Evolutionary conservation across 805 yeast species (phyloP).

Genomic region (Kurtzmaniella cleridarum): DNA sequence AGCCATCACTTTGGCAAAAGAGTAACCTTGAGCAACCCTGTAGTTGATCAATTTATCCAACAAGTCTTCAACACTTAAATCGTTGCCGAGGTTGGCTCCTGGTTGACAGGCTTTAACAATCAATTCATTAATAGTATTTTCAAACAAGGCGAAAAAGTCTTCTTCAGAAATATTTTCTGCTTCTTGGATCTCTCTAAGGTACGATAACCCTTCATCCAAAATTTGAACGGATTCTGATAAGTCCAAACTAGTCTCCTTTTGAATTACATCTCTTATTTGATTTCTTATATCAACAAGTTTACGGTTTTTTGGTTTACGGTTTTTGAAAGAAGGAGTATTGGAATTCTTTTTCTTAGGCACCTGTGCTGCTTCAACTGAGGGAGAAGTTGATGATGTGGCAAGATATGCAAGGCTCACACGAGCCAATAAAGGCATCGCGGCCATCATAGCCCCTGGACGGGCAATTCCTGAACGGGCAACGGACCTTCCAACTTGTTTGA

Average conservation of each 20-base stretch:
- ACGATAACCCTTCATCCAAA: conserved; percentile 36
- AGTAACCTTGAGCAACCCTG: conserved; percentile 29
- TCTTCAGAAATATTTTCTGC: conserved; percentile 25
- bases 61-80: conserved; percentile 12
- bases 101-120: conserved; percentile 14
- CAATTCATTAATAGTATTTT: conserved; percentile 19
- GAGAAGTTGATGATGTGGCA: conserved; percentile 1
- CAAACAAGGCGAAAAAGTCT: conserved; percentile 21
- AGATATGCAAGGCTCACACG: not conserved
- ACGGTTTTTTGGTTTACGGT: conserved; percentile 13
- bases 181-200: conserved; percentile 31
- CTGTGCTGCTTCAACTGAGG: conserved; percentile 6
- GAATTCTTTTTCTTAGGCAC: conserved; percentile 1
- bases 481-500: not conserved
- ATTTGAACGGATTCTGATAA: conserved; percentile 29
- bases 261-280: conserved; percentile 24
- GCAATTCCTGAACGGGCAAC: not conserved
- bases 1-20: conserved; percentile 20
- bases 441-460: conserved; percentile 1
- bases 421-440: not conserved
- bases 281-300: conserved; percentile 29
- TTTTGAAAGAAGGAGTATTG: not conserved
- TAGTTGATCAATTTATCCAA: conserved; percentile 24
- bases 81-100: conserved; percentile 8
- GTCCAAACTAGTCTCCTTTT: conserved; percentile 9